Percentiles rank a stretch among this genome's conserved stretches.
These are phyloP conservation scores for Phytophthora kernoviae DNA, from an alignment of 352 stramenopile genomes.

Conservation along the genomic window DNA sequence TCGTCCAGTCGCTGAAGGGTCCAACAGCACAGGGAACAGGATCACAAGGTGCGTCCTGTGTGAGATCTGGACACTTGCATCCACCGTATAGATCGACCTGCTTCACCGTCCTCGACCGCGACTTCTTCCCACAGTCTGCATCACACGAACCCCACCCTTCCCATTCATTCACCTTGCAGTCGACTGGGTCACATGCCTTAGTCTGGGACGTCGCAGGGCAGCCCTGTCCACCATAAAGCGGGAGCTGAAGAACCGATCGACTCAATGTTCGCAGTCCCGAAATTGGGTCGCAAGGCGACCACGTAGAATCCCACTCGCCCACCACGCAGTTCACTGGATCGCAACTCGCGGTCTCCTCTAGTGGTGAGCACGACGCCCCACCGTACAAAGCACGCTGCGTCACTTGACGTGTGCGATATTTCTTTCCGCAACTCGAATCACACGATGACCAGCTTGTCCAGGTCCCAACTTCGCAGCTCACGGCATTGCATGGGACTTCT, in stretches of 20 bases:
- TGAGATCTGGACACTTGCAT: constrained; percentile 47
- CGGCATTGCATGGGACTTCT: constrained; percentile 46
- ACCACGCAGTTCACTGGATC: constrained; percentile 49
- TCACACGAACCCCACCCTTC: constrained; percentile 34
- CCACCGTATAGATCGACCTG: constrained; percentile 60
- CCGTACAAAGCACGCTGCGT: constrained; percentile 36
- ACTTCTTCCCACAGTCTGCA: constrained; percentile 34
- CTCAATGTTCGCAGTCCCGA: constrained; percentile 41
- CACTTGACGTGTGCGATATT: constrained; percentile 39
- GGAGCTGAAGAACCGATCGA: constrained; percentile 35
- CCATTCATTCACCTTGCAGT: constrained; percentile 53
- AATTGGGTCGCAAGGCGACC: constrained; percentile 37
- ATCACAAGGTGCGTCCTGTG: constrained; percentile 45
- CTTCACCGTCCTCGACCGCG: constrained; percentile 37
- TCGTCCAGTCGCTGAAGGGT: constrained; percentile 51
- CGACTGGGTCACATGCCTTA: constrained; percentile 54
- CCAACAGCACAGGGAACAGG: constrained; percentile 45
- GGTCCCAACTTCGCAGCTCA: constrained; percentile 51
- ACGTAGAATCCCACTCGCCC: constrained; percentile 38
- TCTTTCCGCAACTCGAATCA: constrained; percentile 43
- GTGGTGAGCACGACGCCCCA: constrained; percentile 31
- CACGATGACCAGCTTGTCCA: constrained; percentile 56
- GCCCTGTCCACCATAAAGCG: constrained; percentile 41
- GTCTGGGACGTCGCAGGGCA: constrained; percentile 38
- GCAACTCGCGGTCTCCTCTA: constrained; percentile 46